Percentiles rank a stretch among this genome's conserved stretches.
Evolutionary conservation across 345 rosid species (phyloP).

Genomic region (Euphorbia pulcherrima): DNA sequence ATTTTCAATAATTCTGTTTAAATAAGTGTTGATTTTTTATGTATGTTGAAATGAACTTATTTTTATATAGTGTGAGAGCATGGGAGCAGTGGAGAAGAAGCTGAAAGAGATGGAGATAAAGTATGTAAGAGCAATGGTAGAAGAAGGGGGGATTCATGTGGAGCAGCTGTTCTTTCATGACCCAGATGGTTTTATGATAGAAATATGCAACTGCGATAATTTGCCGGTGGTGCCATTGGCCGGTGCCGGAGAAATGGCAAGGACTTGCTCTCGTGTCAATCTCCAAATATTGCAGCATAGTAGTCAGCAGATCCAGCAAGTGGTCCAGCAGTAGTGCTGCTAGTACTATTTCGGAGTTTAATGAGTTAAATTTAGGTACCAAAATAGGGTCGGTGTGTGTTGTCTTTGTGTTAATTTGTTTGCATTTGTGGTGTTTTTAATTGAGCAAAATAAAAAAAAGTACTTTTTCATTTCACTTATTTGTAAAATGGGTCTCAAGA

Average conservation of each 20-base stretch:
- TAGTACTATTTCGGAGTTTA: not conserved
- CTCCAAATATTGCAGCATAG: not conserved
- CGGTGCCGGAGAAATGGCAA: slow-evolving; percentile 17
- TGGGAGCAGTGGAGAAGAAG: slow-evolving; percentile 38
- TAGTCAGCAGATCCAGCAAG: slow-evolving; percentile 2
- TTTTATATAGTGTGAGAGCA: slow-evolving; percentile 29
- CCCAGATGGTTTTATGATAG: slow-evolving; percentile 45
- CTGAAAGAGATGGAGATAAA: slow-evolving; percentile 32
- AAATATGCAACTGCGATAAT: slow-evolving; percentile 43
- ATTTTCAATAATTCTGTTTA: no score
- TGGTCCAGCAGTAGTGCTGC: slow-evolving; percentile 4
- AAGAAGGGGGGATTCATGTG: slow-evolving; percentile 35
- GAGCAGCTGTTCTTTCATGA: slow-evolving; percentile 47
- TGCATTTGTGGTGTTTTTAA: no score
- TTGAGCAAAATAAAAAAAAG: no score
- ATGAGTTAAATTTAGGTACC: no score
- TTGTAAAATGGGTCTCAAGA: no score
- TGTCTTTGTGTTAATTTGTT: no score
- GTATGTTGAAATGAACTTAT: no score
- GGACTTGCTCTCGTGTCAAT: slow-evolving; percentile 17
- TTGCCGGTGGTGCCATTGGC: slow-evolving; percentile 36
- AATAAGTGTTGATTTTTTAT: not conserved
- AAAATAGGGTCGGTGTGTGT: not conserved
- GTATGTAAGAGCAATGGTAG: slow-evolving; percentile 30
- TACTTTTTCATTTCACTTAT: no score